phyloP scores from a whole-genome alignment of 2,329 filamentous ascomycete species.

The Stemphylium beticola region DNA sequence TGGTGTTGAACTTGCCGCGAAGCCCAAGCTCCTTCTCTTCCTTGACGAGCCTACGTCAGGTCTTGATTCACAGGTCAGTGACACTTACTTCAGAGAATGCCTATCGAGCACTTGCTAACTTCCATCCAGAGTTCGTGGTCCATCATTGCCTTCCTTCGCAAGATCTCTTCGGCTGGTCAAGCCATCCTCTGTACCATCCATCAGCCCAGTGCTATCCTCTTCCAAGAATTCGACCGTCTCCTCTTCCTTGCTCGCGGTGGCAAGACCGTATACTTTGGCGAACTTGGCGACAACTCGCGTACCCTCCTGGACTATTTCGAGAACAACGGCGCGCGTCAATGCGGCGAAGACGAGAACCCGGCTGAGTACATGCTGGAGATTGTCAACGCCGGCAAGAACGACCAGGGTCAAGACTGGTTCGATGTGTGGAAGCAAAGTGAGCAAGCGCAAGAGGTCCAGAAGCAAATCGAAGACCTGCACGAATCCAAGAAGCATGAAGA shows the following conservation, averaged over 20 bases:
- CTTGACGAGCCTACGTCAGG: constrained; percentile 66
- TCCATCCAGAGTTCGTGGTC: constrained; percentile 62
- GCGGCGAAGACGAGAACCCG: constrained; percentile 69
- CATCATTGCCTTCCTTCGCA: constrained; percentile 67
- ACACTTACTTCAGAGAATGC: background rate
- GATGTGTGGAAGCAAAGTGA: constrained; percentile 47
- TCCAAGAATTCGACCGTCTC: constrained; percentile 54
- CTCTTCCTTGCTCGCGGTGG: constrained; percentile 54
- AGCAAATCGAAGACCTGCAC: constrained; percentile 50
- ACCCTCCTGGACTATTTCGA: constrained; percentile 63
- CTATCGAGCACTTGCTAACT: constrained; percentile 9
- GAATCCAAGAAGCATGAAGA: constrained; percentile 39
- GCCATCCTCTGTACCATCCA: constrained; percentile 57
- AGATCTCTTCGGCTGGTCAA: constrained; percentile 60
- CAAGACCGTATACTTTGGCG: constrained; percentile 57
- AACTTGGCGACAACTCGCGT: constrained; percentile 52
- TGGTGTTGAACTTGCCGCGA: constrained; percentile 73
- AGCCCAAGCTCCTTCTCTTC: constrained; percentile 68
- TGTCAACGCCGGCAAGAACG: constrained; percentile 43
- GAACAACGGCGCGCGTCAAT: constrained; percentile 65
- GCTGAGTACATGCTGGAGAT: constrained; percentile 77
- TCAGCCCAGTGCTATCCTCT: constrained; percentile 54
- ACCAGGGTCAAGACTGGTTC: constrained; percentile 48
- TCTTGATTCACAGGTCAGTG: constrained; percentile 60
- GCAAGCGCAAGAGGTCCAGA: constrained; percentile 34